Conservation (phyloP, 305 asterid species). For the Fraxinus sp. region DNA sequence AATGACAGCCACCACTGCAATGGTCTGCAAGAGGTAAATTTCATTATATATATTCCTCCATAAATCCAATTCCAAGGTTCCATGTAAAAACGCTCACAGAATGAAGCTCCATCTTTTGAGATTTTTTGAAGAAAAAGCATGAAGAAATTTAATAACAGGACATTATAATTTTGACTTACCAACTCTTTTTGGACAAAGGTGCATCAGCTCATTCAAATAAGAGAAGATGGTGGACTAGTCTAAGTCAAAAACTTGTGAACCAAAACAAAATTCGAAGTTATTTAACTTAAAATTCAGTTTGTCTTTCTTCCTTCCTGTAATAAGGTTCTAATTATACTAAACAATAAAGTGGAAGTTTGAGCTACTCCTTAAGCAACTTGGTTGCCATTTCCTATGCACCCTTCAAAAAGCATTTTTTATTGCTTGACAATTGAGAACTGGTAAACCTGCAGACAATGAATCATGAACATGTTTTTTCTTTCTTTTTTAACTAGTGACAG, state of each 20-base stretch:
- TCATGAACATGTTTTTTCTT: background rate
- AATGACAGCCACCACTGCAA: slow-evolving; percentile 78
- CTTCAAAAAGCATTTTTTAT: background rate
- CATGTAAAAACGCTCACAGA: slow-evolving; percentile 14
- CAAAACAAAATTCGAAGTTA: background rate
- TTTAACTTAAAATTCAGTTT: background rate
- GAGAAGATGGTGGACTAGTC: background rate
- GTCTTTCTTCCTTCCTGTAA: background rate
- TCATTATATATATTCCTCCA: slow-evolving; percentile 13
- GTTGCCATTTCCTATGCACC: background rate
- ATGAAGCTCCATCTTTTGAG: slow-evolving; percentile 7
- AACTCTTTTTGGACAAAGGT: slow-evolving; percentile 6
- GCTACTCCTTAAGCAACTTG: background rate
- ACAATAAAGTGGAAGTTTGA: background rate
- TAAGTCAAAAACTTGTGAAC: background rate
- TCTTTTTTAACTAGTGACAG: slow-evolving; percentile 13
- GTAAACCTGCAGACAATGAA: background rate
- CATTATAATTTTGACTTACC: slow-evolving; percentile 9
- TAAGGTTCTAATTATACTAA: background rate
- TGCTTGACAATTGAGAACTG: background rate
- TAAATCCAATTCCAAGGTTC: slow-evolving; percentile 11
- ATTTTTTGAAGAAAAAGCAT: slow-evolving; percentile 2
- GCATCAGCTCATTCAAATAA: slow-evolving; percentile 5
- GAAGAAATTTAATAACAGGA: slow-evolving; percentile 6
- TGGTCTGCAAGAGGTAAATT: slow-evolving; percentile 58